Evolutionary conservation across 1,284 basidiomycete genomes (phyloP), one percentile per base, ranked within the genome.

Genomic region (Coniophora puteana): DNA sequence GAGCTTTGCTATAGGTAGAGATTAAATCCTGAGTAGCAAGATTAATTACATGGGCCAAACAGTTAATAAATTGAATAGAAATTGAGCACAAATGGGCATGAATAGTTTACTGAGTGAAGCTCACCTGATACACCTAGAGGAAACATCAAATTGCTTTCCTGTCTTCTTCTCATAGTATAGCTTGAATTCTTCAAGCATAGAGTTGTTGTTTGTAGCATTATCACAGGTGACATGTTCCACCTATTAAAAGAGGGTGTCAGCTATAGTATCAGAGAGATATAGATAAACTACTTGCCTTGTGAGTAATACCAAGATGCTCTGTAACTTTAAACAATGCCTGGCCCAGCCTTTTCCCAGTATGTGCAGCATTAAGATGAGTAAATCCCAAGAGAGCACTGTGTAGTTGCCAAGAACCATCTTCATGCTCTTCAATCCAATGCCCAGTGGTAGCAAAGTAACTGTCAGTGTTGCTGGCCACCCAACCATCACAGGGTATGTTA

Each of bases 381-480:
- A 68, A 69, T 1, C 65, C 62, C 8, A 66, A 46, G 7, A 70
- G 49, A 1, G 58, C 58, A 36, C 43, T 47, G 10, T 57, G 27
- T 1, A 58, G 41, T 20, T 44, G 45, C 64, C 65, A 66, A 3
- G 46, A 31, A 4, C 41, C 43, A 0, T 46, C 42, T 14, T 33
- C 16, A 3, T 4, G 20, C 38, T 62, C 59, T 35, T 68, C 58
- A 23, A 63, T 63, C 63, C 64, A 70, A 43, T 62, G 61, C 0
- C 56, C 62, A 3, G 60, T 65, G 8, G 62, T 59, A 1, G 56
- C 58, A 46, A 62, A 65, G 35, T 68, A 69, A 2, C 51, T 51
- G 36, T 69, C 67, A 0, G 46, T 40, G 45, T 66, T 68, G 4
- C 38, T 42, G 6, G 67, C 67, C 36, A 63, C 60, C 66, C 66